These are phyloP conservation scores for Aspergillus pseudoglaucus DNA, from an alignment of 2,329 filamentous ascomycete species.

Conservation along the genomic window DNA sequence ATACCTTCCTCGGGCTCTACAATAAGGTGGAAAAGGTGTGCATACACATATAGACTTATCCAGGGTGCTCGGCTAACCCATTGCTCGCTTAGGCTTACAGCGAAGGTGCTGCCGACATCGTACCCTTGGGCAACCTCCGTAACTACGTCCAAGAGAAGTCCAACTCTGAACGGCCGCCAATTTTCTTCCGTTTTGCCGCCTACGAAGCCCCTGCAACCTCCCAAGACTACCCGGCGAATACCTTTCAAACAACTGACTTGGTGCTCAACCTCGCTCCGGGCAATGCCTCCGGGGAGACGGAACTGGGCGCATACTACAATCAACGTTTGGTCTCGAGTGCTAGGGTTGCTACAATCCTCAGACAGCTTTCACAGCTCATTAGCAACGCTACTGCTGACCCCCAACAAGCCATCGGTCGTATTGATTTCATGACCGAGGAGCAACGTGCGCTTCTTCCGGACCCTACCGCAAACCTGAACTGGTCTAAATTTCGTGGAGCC, in stretches of 20 bases:
- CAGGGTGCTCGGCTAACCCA: slow-evolving; percentile 3
- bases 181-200: slow-evolving; percentile 43
- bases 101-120: slow-evolving; percentile 36
- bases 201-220: slow-evolving; percentile 40
- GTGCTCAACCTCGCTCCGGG: slow-evolving; percentile 33
- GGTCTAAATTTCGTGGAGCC: slow-evolving; percentile 40
- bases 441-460: slow-evolving; percentile 33
- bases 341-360: slow-evolving; percentile 38
- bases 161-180: slow-evolving; percentile 32
- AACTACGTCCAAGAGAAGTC: slow-evolving; percentile 36
- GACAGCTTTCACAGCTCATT: slow-evolving; percentile 38
- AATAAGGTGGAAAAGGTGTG: slow-evolving; percentile 35
- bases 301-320: slow-evolving; percentile 39
- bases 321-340: slow-evolving; percentile 42
- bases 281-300: slow-evolving; percentile 15
- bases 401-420: slow-evolving; percentile 35
- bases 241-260: slow-evolving; percentile 40
- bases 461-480: slow-evolving; percentile 39
- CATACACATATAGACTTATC: background rate
- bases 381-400: slow-evolving; percentile 35
- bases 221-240: slow-evolving; percentile 36
- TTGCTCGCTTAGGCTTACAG: slow-evolving; percentile 28
- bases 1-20: slow-evolving; percentile 36
- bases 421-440: slow-evolving; percentile 37
- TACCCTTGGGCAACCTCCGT: slow-evolving; percentile 35